A percentile compares a stretch with the other conserved stretches of the same genome.
Conservation (phyloP, 768 basidiomycete species). For the Boletales sp. region DNA sequence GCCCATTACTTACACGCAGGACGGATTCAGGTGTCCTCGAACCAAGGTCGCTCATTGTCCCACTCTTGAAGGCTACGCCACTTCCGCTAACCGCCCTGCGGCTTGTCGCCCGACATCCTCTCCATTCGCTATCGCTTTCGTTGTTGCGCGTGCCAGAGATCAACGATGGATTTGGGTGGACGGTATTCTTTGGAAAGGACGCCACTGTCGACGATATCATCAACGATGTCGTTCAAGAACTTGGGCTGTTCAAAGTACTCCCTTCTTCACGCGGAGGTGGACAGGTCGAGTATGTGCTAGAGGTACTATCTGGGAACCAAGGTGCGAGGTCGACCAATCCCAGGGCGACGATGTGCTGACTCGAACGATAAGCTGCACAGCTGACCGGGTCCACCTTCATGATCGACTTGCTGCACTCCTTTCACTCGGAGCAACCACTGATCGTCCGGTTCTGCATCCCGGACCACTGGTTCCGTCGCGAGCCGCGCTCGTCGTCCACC, state of each 20-base stretch:
- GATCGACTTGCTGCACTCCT: conserved; percentile 13
- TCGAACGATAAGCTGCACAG: conserved; percentile 10
- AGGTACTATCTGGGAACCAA: conserved; percentile 51
- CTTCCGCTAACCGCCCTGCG: conserved; percentile 72
- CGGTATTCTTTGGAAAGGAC: conserved; percentile 56
- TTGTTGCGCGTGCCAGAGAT: conserved; percentile 76
- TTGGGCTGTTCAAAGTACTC: conserved; percentile 64
- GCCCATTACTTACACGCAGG: conserved; percentile 10
- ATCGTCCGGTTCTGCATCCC: conserved; percentile 66
- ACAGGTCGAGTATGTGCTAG: conserved; percentile 66
- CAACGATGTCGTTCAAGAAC: conserved; percentile 50
- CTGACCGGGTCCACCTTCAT: conserved; percentile 11
- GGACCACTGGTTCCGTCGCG: conserved; percentile 77
- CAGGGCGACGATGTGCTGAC: not conserved
- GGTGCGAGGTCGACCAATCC: conserved; percentile 39
- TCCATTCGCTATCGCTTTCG: conserved; percentile 47
- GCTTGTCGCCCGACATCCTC: conserved; percentile 65
- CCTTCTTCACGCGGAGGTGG: conserved; percentile 64
- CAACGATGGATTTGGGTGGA: conserved; percentile 67
- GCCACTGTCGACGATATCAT: conserved; percentile 56
- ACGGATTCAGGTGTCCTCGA: conserved; percentile 46
- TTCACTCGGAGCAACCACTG: not conserved
- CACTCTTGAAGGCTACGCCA: conserved; percentile 40
- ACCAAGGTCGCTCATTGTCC: conserved; percentile 41
- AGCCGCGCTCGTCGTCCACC: conserved; percentile 47